Conservation (phyloP, 2,329 filamentous ascomycete genomes). For the Diaporthe aspalathi region DNA sequence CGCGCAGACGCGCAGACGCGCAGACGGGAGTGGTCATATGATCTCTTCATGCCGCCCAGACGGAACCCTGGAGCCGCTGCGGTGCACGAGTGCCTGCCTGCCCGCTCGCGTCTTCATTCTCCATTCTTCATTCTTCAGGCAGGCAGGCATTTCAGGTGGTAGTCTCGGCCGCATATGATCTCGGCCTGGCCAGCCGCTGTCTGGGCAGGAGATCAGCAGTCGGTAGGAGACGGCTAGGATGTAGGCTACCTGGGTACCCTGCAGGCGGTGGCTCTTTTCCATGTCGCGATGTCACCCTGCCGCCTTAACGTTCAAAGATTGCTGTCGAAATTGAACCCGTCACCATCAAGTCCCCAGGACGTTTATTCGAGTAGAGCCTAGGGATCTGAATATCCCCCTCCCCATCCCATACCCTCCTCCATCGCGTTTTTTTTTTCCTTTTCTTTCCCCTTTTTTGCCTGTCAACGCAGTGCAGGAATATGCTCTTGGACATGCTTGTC, state of each 20-base stretch:
- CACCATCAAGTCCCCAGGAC: accelerated
- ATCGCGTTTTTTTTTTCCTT: too few species aligned
- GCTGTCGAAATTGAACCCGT: background rate
- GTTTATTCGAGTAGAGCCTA: too few species aligned
- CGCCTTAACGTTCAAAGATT: background rate
- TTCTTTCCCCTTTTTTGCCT: too few species aligned
- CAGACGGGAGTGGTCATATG: conserved; percentile 7
- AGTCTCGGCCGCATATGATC: too few species aligned
- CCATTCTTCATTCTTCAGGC: too few species aligned
- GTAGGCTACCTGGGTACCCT: too few species aligned
- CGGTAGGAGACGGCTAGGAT: background rate
- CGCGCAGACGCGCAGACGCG: background rate
- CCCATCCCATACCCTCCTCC: too few species aligned
- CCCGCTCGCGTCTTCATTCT: too few species aligned
- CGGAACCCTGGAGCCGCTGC: too few species aligned
- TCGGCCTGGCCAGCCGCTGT: background rate
- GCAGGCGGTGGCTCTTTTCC: background rate
- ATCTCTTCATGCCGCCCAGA: background rate
- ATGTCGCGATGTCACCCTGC: conserved; percentile 14
- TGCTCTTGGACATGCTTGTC: accelerated
- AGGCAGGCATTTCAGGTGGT: too few species aligned
- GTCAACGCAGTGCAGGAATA: accelerated
- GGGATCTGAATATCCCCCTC: too few species aligned
- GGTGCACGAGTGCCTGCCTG: too few species aligned
- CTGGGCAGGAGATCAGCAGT: background rate